Conservation (phyloP, 1,284 basidiomycete species). For the Volvariella surrecta region DNA sequence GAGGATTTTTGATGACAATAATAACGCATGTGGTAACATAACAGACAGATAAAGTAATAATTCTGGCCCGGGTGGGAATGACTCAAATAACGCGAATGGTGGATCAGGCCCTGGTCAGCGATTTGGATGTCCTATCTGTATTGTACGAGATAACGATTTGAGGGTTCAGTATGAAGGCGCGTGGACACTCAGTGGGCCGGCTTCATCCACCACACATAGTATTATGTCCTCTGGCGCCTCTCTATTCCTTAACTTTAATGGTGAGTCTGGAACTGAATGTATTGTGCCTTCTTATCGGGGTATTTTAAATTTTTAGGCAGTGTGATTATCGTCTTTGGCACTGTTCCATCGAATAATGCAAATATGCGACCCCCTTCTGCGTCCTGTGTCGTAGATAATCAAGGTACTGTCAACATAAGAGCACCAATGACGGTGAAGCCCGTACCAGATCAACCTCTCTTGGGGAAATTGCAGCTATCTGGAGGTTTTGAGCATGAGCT, state of each 20-base stretch:
- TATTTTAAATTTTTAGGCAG: constrained; percentile 27
- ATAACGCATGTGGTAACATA: background rate
- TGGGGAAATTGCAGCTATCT: constrained; percentile 22
- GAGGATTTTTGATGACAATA: background rate
- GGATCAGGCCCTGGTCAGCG: background rate
- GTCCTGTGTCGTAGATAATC: constrained; percentile 28
- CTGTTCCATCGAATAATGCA: constrained; percentile 27
- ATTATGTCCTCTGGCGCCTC: constrained; percentile 21
- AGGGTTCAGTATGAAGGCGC: constrained; percentile 24
- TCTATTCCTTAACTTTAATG: constrained; percentile 29
- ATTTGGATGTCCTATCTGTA: constrained; percentile 14
- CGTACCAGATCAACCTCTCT: constrained; percentile 34
- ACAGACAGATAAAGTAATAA: no score
- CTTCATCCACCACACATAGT: constrained; percentile 22
- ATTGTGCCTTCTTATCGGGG: constrained; percentile 1
- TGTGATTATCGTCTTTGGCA: constrained; percentile 33
- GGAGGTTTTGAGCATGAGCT: constrained; percentile 24
- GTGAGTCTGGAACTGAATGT: constrained; percentile 15
- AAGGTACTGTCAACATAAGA: constrained; percentile 21
- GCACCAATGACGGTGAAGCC: constrained; percentile 23
- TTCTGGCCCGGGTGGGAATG: background rate
- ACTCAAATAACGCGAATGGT: background rate
- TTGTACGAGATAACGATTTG: constrained; percentile 24
- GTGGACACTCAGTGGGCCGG: constrained; percentile 23
- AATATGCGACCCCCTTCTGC: constrained; percentile 27